phyloP scores from a whole-genome alignment of 2,329 filamentous ascomycete species.

The Fusarium chaquense region DNA sequence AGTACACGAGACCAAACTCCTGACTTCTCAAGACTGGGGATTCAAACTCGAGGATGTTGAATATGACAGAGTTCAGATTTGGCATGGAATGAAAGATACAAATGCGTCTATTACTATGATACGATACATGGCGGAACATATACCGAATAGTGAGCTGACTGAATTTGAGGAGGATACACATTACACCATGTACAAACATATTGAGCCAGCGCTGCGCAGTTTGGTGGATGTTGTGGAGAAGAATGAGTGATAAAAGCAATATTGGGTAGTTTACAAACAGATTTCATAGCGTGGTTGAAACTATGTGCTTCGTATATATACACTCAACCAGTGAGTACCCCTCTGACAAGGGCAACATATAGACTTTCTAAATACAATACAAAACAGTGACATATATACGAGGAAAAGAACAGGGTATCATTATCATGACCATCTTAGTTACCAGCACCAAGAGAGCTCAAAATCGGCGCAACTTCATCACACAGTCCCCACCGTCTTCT shows the following conservation, averaged over 20 bases:
- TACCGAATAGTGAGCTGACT: conserved; percentile 45
- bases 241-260: background rate
- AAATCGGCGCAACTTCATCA: conserved; percentile 40
- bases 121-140: background rate
- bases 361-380: background rate
- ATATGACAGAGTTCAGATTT: background rate
- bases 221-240: background rate
- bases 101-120: conserved; percentile 9
- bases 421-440: conserved; percentile 9
- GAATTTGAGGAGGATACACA: conserved; percentile 53
- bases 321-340: background rate
- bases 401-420: conserved; percentile 28
- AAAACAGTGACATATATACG: background rate
- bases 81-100: conserved; percentile 4
- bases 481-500: conserved; percentile 40
- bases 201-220: conserved; percentile 29
- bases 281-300: too few species aligned
- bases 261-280: too few species aligned
- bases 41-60: background rate
- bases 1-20: conserved; percentile 19
- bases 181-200: conserved; percentile 47
- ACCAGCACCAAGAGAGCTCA: conserved; percentile 19
- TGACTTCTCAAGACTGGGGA: conserved; percentile 2
- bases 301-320: background rate
- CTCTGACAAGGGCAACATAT: background rate